Evolutionary conservation across 768 basidiomycete genomes (phyloP).

Genomic region (Pleurotus sapidus): DNA sequence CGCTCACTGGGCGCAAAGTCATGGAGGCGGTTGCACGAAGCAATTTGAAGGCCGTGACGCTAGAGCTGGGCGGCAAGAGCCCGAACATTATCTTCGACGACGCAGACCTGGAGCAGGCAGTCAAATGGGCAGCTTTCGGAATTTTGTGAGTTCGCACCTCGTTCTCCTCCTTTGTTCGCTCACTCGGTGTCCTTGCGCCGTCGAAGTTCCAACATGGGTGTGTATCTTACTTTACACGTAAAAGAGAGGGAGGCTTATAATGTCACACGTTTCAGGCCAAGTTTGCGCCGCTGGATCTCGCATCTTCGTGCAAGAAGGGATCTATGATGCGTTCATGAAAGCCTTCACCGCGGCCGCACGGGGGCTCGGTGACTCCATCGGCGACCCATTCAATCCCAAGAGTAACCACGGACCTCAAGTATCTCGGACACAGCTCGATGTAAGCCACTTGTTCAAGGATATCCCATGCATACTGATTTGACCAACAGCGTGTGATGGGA

Average conservation of each 20-base stretch:
- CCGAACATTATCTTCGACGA: constrained; percentile 62
- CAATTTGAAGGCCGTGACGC: constrained; percentile 69
- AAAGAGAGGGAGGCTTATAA: constrained; percentile 5
- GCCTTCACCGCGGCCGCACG: constrained; percentile 34
- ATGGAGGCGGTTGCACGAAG: constrained; percentile 60
- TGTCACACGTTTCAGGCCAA: constrained; percentile 40
- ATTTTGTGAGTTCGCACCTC: constrained; percentile 42
- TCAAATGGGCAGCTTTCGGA: constrained; percentile 56
- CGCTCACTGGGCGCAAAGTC: constrained; percentile 59
- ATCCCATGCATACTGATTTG: neutral
- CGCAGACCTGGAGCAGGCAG: constrained; percentile 55
- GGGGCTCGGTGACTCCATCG: constrained; percentile 37
- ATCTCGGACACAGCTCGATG: constrained; percentile 45
- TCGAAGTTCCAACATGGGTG: constrained; percentile 15
- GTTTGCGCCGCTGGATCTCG: constrained; percentile 38
- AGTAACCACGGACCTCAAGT: constrained; percentile 47
- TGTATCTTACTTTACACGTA: neutral
- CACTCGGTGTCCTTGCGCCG: neutral
- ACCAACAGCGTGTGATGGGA: constrained; percentile 57
- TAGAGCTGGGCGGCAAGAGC: constrained; percentile 73
- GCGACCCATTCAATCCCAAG: constrained; percentile 40
- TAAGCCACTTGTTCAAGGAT: constrained; percentile 19
- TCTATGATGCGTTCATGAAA: constrained; percentile 56
- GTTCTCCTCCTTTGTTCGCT: neutral
- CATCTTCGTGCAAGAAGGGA: constrained; percentile 35